Evolutionary conservation across 2,329 filamentous ascomycete species (phyloP).

Genomic region (Talaromyces pinophilus): DNA sequence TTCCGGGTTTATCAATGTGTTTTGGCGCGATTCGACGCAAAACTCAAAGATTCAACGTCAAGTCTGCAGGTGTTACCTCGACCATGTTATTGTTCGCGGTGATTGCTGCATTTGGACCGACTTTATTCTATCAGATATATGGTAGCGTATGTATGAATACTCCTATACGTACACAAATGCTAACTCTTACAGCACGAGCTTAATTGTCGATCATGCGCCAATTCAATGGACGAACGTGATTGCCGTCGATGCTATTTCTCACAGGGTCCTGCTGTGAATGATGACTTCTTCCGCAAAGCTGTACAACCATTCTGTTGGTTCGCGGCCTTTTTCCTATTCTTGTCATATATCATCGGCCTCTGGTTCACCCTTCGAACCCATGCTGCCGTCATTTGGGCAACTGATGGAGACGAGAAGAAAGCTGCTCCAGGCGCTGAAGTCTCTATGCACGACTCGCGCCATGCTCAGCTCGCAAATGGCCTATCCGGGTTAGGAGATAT

Average conservation of each 20-base stretch:
- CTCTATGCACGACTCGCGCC: slow-evolving; percentile 38
- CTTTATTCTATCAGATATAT: slow-evolving; percentile 97
- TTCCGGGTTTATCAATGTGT: slow-evolving; percentile 96
- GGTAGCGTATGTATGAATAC: slow-evolving; percentile 65
- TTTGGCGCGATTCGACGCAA: slow-evolving; percentile 97
- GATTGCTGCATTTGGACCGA: slow-evolving; percentile 92
- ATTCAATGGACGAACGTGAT: slow-evolving; percentile 60
- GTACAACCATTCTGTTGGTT: slow-evolving; percentile 94
- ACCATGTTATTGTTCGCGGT: slow-evolving; percentile 97
- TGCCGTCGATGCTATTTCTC: slow-evolving; percentile 94
- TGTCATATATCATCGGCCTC: slow-evolving; percentile 89
- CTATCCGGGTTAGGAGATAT: slow-evolving; percentile 39
- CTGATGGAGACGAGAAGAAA: slow-evolving; percentile 76
- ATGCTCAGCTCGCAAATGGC: slow-evolving; percentile 34
- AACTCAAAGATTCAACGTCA: slow-evolving; percentile 96
- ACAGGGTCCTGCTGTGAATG: slow-evolving; percentile 77
- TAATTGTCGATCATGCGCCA: slow-evolving; percentile 69
- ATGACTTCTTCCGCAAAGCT: slow-evolving; percentile 85
- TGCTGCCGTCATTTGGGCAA: slow-evolving; percentile 95
- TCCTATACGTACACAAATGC: not conserved
- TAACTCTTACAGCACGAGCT: slow-evolving; percentile 71
- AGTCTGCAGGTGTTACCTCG: slow-evolving; percentile 91
- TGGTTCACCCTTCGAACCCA: slow-evolving; percentile 96
- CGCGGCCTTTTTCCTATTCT: slow-evolving; percentile 78
- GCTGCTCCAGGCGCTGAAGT: slow-evolving; percentile 33